Percentiles rank a stretch among this genome's conserved stretches.
Conservation (phyloP, 192 early-diverging fungal genomes). For the Linnemannia elongata region DNA sequence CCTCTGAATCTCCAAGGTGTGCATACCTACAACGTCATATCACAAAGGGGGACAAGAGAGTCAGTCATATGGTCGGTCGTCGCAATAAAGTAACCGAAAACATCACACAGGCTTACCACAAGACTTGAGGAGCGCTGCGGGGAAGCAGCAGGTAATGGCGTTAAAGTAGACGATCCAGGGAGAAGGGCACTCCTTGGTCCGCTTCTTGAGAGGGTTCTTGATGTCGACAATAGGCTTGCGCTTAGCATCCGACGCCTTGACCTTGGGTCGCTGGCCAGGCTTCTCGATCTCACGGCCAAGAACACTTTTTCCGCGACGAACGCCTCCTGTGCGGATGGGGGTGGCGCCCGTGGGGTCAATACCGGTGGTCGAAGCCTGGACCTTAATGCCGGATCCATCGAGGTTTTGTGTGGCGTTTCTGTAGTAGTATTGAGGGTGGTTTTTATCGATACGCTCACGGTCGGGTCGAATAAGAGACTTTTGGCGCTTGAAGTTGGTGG, state of each 20-base stretch:
- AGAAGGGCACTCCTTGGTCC: conserved; percentile 43
- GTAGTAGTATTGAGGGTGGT: conserved; percentile 64
- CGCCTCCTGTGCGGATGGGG: conserved; percentile 28
- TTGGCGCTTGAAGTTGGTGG: conserved; percentile 60
- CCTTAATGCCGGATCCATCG: conserved; percentile 42
- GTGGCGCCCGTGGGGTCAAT: conserved; percentile 36
- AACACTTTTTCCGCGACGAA: conserved; percentile 47
- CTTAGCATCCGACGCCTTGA: conserved; percentile 31
- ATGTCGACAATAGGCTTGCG: conserved; percentile 29
- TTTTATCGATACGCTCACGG: conserved; percentile 65
- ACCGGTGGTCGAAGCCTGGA: conserved; percentile 48
- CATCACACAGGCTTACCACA: conserved; percentile 41
- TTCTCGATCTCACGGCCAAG: conserved; percentile 54
- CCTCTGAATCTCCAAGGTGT: conserved; percentile 67
- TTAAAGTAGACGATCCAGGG: conserved; percentile 61
- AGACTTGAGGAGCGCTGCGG: conserved; percentile 39
- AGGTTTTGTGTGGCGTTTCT: conserved; percentile 55
- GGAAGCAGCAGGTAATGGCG: conserved; percentile 61
- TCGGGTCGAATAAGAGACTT: conserved; percentile 82
- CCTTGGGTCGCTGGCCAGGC: conserved; percentile 53
- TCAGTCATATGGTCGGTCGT: conserved; percentile 12
- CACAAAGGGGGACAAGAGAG: not conserved
- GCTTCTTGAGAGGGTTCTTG: conserved; percentile 53
- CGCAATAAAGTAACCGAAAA: not conserved
- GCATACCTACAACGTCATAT: conserved; percentile 64